Evolutionary conservation across 2,329 filamentous ascomycete species (phyloP).

Genomic region (Aureobasidium sp.): DNA sequence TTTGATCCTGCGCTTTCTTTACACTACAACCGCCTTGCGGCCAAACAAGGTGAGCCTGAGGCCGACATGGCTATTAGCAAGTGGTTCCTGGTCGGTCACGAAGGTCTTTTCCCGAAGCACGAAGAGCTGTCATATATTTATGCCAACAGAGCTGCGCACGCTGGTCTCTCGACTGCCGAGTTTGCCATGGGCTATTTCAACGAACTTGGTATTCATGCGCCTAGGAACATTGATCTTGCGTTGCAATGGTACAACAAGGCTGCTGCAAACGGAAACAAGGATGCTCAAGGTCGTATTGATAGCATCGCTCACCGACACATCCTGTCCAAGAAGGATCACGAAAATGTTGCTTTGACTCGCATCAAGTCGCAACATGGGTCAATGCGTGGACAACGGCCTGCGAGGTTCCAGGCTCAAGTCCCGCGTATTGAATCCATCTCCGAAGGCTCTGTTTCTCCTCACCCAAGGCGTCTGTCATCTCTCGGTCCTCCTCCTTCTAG

Average conservation of each 20-base stretch:
- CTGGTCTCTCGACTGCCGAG: slow-evolving; percentile 80
- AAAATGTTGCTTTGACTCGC: slow-evolving; percentile 77
- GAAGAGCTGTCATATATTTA: slow-evolving; percentile 90
- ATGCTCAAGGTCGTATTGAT: slow-evolving; percentile 74
- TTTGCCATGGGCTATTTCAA: slow-evolving; percentile 97
- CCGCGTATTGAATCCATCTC: slow-evolving; percentile 34
- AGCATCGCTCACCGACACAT: slow-evolving; percentile 70
- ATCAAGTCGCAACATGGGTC: slow-evolving; percentile 60
- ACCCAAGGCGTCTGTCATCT: slow-evolving; percentile 25
- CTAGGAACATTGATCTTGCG: slow-evolving; percentile 75
- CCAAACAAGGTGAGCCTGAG: slow-evolving; percentile 85
- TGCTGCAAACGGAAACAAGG: slow-evolving; percentile 83
- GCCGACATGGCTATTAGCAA: slow-evolving; percentile 95
- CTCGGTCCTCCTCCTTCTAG: slow-evolving; percentile 15
- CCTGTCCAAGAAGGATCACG: slow-evolving; percentile 84
- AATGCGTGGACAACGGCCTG: slow-evolving; percentile 42
- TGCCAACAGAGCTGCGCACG: slow-evolving; percentile 74
- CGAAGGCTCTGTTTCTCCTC: slow-evolving; percentile 36
- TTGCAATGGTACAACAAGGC: slow-evolving; percentile 86
- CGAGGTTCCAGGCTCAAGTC: slow-evolving; percentile 33
- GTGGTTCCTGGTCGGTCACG: slow-evolving; percentile 96
- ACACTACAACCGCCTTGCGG: slow-evolving; percentile 91
- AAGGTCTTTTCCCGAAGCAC: slow-evolving; percentile 88
- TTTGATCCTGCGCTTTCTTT: slow-evolving; percentile 89
- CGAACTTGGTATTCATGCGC: slow-evolving; percentile 89